phyloP scores from a whole-genome alignment of 345 rosid species.

The Camelina laxa region DNA sequence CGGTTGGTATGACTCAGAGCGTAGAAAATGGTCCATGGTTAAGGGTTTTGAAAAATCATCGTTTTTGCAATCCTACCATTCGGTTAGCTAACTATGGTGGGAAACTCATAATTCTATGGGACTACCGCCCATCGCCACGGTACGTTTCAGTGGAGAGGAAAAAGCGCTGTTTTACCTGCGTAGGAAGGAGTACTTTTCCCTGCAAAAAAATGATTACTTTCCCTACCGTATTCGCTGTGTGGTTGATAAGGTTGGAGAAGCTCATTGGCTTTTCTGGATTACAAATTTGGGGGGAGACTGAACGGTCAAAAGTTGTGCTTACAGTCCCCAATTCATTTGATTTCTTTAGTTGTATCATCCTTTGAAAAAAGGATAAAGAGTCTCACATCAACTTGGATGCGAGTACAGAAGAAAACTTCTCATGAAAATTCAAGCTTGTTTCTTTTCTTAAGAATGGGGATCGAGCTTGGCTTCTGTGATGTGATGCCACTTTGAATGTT shows the following conservation, averaged over 20 bases:
- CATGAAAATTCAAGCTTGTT: slow-evolving; percentile 15
- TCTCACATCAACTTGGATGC: neutral
- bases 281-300: neutral
- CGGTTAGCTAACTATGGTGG: slow-evolving; percentile 5
- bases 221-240: too few relatives aligned
- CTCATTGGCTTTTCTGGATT: neutral
- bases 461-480: neutral
- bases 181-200: too few relatives aligned
- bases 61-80: neutral
- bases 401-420: neutral
- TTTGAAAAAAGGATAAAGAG: neutral
- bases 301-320: neutral
- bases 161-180: neutral
- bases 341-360: neutral
- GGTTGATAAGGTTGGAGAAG: neutral
- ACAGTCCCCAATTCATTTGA: neutral
- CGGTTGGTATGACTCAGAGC: neutral
- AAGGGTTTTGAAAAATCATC: neutral
- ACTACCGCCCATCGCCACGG: neutral
- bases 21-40: neutral
- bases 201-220: too few relatives aligned
- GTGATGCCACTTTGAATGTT: neutral
- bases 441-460: neutral
- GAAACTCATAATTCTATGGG: slow-evolving; percentile 4
- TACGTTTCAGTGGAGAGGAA: neutral